Evolutionary conservation across 2,329 filamentous ascomycete species (phyloP).

Genomic region (Colletotrichum destructivum): DNA sequence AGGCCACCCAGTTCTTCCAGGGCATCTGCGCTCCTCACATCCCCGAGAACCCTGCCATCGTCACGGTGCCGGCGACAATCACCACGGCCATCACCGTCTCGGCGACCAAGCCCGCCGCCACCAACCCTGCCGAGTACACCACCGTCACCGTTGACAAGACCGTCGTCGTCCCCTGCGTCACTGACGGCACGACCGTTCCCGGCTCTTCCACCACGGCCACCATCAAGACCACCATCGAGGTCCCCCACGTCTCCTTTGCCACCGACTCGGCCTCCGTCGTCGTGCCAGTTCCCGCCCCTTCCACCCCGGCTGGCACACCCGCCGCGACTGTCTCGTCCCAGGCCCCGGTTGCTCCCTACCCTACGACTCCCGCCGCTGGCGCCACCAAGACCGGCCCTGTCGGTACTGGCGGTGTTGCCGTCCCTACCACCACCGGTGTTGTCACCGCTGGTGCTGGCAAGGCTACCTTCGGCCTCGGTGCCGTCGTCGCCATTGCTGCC

Average conservation of each 20-base stretch:
- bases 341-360: slow-evolving; percentile 44
- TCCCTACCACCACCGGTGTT: slow-evolving; percentile 51
- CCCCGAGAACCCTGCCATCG: slow-evolving; percentile 85
- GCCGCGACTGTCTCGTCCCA: slow-evolving; percentile 43
- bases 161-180: slow-evolving; percentile 67
- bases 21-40: slow-evolving; percentile 89
- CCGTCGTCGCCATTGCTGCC: slow-evolving; percentile 61
- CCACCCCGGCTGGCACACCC: slow-evolving; percentile 48
- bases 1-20: slow-evolving; percentile 87
- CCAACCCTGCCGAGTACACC: slow-evolving; percentile 62
- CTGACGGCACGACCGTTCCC: slow-evolving; percentile 62
- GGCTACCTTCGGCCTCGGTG: slow-evolving; percentile 60
- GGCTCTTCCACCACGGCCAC: slow-evolving; percentile 62
- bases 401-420: slow-evolving; percentile 53
- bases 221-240: slow-evolving; percentile 66
- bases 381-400: slow-evolving; percentile 47
- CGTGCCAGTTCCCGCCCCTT: slow-evolving; percentile 58
- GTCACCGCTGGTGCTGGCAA: slow-evolving; percentile 58
- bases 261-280: slow-evolving; percentile 53
- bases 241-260: slow-evolving; percentile 68
- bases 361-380: slow-evolving; percentile 46
- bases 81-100: slow-evolving; percentile 73
- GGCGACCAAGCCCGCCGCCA: slow-evolving; percentile 64
- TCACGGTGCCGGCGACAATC: slow-evolving; percentile 79
- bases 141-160: slow-evolving; percentile 64